phyloP scores from a whole-genome alignment of 179 eudicot genomes.

The Beta lomatogona region DNA sequence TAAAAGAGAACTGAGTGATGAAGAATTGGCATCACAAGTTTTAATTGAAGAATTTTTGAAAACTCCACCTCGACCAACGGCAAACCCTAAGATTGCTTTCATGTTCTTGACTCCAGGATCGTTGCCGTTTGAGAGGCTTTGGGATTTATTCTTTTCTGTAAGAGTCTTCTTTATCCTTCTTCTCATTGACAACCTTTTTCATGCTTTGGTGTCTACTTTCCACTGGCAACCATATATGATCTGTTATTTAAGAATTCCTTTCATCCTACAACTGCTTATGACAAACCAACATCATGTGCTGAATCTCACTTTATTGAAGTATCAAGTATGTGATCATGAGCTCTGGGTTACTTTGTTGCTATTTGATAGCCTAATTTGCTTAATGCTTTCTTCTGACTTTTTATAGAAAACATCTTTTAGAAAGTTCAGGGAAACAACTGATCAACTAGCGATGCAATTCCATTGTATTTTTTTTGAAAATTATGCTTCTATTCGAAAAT shows the following conservation, averaged over 20 bases:
- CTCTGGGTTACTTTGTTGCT: neutral
- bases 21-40: constrained; percentile 80
- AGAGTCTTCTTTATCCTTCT: constrained; percentile 23
- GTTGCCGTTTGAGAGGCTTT: constrained; percentile 84
- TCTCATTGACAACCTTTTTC: neutral
- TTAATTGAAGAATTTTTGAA: constrained; percentile 67
- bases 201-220: constrained; percentile 12
- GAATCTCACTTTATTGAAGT: neutral
- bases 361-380: neutral
- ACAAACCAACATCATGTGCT: neutral
- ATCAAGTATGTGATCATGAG: neutral
- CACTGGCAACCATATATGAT: neutral
- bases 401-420: neutral
- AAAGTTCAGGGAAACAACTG: neutral
- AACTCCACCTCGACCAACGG: constrained; percentile 40
- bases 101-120: constrained; percentile 84
- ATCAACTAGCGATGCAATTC: neutral
- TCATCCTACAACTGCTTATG: neutral
- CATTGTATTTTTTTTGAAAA: neutral
- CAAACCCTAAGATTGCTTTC: constrained; percentile 79
- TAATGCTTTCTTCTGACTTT: neutral
- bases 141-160: constrained; percentile 89
- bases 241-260: neutral
- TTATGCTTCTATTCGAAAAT: neutral
- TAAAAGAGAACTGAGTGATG: constrained; percentile 69